phyloP scores from a whole-genome alignment of 495 filamentous ascomycete species.

The Daldinia concentrica region DNA sequence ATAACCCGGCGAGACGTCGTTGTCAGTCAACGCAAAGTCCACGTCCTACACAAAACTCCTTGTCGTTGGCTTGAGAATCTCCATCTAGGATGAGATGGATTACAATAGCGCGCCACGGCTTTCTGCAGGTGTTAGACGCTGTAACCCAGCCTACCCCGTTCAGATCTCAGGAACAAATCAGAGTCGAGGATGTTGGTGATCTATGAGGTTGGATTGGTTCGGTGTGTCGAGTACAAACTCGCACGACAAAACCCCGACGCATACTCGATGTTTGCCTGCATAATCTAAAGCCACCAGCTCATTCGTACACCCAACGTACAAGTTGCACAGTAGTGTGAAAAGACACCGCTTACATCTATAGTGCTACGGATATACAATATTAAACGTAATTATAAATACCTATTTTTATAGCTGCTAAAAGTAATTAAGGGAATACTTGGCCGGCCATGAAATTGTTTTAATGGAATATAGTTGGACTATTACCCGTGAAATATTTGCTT shows the following conservation, averaged over 20 bases:
- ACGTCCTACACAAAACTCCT: slow-evolving; percentile 31
- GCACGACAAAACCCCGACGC: slow-evolving; percentile 40
- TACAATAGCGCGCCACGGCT: slow-evolving; percentile 37
- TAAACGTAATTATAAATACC: background rate
- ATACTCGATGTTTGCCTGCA: slow-evolving; percentile 40
- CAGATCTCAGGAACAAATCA: slow-evolving; percentile 32
- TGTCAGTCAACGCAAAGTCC: slow-evolving; percentile 31
- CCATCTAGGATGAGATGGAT: slow-evolving; percentile 23
- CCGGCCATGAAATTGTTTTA: background rate
- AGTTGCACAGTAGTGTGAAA: slow-evolving; percentile 19
- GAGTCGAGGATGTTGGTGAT: slow-evolving; percentile 13
- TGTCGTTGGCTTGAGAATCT: slow-evolving; percentile 22
- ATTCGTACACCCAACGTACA: slow-evolving; percentile 33
- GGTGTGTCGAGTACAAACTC: slow-evolving; percentile 30
- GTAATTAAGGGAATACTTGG: background rate
- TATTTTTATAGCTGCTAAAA: background rate
- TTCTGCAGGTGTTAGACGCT: slow-evolving; percentile 35
- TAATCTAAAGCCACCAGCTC: slow-evolving; percentile 35
- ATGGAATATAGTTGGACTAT: background rate
- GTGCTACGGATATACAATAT: background rate
- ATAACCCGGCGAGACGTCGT: slow-evolving; percentile 27
- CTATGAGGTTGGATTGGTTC: slow-evolving; percentile 22
- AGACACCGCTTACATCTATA: background rate
- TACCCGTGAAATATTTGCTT: background rate
- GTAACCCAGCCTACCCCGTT: slow-evolving; percentile 26